Conservation (phyloP, 208 protist species). For the Leishmania aethiopica region DNA sequence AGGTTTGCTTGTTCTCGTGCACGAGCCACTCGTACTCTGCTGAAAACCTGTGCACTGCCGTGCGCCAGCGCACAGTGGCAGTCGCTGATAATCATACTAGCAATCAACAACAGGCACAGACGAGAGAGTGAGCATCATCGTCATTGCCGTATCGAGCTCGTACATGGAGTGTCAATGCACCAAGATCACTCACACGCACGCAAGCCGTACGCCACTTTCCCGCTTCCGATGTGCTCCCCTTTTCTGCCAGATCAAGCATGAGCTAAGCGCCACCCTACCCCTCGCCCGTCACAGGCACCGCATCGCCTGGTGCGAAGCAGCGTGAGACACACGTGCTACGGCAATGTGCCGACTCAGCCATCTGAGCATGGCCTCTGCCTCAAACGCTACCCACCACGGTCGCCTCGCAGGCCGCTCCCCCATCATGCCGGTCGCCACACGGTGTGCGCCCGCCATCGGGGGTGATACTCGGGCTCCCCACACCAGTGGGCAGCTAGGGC, state of each 20-base stretch:
- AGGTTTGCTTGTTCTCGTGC: background rate
- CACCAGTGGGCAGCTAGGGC: too few relatives aligned
- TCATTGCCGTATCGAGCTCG: too few relatives aligned
- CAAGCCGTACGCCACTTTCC: background rate
- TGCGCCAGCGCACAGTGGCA: background rate
- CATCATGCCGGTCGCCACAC: background rate
- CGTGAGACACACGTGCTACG: background rate
- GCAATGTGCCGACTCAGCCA: background rate
- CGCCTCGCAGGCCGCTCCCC: background rate
- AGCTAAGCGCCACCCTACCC: background rate
- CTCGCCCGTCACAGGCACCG: background rate
- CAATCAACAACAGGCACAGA: background rate
- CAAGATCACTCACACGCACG: too few relatives aligned
- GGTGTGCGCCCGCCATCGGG: too few relatives aligned
- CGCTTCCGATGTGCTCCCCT: background rate
- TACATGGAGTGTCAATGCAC: too few relatives aligned
- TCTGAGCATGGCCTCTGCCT: background rate
- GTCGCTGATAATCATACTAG: background rate
- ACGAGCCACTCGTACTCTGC: background rate
- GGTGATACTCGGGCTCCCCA: too few relatives aligned
- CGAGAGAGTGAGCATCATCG: background rate
- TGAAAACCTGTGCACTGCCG: background rate
- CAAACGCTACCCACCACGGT: background rate
- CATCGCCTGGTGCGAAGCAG: background rate
- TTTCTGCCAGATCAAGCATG: background rate